phyloP scores from a whole-genome alignment of 768 basidiomycete species.

The Dentipellis fragilis region DNA sequence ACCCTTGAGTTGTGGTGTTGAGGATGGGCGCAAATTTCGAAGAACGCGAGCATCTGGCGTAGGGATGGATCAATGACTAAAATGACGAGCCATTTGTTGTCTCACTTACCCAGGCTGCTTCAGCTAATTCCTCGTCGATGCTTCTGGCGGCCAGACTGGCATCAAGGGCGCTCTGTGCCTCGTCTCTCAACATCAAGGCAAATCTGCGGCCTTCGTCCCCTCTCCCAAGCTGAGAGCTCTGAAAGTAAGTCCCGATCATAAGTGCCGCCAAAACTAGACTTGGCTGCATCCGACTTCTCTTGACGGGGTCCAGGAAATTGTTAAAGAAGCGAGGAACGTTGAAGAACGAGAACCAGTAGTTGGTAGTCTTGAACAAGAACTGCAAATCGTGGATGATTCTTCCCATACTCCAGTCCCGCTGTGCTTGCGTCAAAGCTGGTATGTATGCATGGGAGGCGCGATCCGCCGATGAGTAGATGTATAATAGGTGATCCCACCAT shows the following conservation, averaged over 20 bases:
- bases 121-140: conserved; percentile 65
- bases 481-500: conserved; percentile 70
- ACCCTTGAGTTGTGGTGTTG: conserved; percentile 42
- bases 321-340: conserved; percentile 60
- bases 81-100: background rate
- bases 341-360: conserved; percentile 68
- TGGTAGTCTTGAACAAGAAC: conserved; percentile 53
- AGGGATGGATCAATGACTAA: background rate
- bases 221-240: conserved; percentile 52
- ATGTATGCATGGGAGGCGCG: background rate
- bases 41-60: conserved; percentile 54
- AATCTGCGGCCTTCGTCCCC: conserved; percentile 42
- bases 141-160: conserved; percentile 61
- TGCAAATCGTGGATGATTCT: conserved; percentile 46
- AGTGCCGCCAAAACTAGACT: conserved; percentile 53
- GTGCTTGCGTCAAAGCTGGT: conserved; percentile 24
- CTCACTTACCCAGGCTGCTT: conserved; percentile 61
- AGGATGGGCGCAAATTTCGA: conserved; percentile 66
- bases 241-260: conserved; percentile 57
- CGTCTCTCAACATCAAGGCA: conserved; percentile 52
- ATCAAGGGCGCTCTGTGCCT: conserved; percentile 62
- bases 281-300: conserved; percentile 53
- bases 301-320: conserved; percentile 44
- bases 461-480: conserved; percentile 31
- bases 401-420: conserved; percentile 37